Conservation (phyloP, 176 grass and related monocot species). For the Carex myosuroides region DNA sequence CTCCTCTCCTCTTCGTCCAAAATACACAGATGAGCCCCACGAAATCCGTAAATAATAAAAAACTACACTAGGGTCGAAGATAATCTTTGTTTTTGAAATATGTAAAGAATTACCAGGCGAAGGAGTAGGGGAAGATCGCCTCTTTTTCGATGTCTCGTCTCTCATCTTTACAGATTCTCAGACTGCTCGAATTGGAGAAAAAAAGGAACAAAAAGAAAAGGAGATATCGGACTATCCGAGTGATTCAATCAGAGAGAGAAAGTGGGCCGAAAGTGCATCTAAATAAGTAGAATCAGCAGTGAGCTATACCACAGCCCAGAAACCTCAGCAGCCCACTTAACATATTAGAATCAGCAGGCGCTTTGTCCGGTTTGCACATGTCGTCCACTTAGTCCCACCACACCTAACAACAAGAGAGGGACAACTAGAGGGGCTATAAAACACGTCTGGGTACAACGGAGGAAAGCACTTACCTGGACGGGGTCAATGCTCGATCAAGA, state of each 20-base stretch:
- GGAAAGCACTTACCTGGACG: constrained; percentile 34
- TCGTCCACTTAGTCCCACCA: not conserved
- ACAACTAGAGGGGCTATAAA: not conserved
- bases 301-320: not conserved
- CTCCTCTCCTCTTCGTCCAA: constrained; percentile 60
- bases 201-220: not conserved
- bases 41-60: not conserved
- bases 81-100: not conserved
- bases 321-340: not conserved
- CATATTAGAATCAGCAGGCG: not conserved
- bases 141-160: constrained; percentile 59
- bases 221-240: too few species aligned
- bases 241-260: not conserved
- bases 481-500: constrained; percentile 25
- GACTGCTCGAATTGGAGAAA: not conserved
- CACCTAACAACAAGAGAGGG: not conserved
- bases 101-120: constrained; percentile 30
- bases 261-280: not conserved
- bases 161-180: constrained; percentile 31
- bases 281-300: not conserved
- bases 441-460: not conserved
- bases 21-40: constrained; percentile 10
- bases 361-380: not conserved
- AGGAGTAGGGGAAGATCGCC: constrained; percentile 42
- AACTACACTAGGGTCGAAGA: not conserved